Conservation (phyloP, 2,329 filamentous ascomycete species). For the Monosporascus sp. region DNA sequence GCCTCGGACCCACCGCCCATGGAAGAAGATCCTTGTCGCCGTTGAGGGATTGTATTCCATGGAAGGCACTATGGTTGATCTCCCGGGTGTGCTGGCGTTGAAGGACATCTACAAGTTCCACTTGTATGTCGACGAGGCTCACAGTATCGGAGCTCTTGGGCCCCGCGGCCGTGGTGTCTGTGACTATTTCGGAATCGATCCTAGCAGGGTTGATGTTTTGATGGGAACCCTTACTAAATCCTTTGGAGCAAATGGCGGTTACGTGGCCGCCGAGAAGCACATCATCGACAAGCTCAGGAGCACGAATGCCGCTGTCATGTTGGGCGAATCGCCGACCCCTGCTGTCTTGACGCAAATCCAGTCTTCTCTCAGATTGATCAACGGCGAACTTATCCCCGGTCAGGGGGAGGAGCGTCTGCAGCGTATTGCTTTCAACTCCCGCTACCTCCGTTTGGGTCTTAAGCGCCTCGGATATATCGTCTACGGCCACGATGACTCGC, state of each 20-base stretch:
- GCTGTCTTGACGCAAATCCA: conserved; percentile 88
- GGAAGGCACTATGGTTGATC: conserved; percentile 97
- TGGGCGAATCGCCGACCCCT: conserved; percentile 82
- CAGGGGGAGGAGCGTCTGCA: conserved; percentile 95
- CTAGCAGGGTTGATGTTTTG: conserved; percentile 82
- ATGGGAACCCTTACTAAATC: conserved; percentile 99
- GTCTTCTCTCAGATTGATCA: conserved; percentile 80
- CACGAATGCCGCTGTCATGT: conserved; percentile 80
- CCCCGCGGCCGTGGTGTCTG: conserved; percentile 87
- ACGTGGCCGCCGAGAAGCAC: conserved; percentile 81
- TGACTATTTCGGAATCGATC: conserved; percentile 92
- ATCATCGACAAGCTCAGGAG: conserved; percentile 89
- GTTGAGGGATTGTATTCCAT: conserved; percentile 98
- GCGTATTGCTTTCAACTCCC: conserved; percentile 94
- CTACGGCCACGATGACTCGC: conserved; percentile 95
- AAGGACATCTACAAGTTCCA: conserved; percentile 97
- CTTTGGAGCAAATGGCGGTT: conserved; percentile 96
- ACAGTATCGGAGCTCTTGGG: conserved; percentile 90
- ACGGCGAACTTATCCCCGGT: conserved; percentile 78
- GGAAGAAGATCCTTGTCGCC: conserved; percentile 97
- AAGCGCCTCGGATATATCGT: conserved; percentile 97
- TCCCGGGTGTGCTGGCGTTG: conserved; percentile 80
- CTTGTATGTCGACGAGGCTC: conserved; percentile 92
- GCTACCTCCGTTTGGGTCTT: conserved; percentile 93
- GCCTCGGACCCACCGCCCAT: conserved; percentile 94